A percentile compares a stretch with the other conserved stretches of the same genome.
Conservation (phyloP, 108 stramenopile species). For the Cyclotella atomus region DNA sequence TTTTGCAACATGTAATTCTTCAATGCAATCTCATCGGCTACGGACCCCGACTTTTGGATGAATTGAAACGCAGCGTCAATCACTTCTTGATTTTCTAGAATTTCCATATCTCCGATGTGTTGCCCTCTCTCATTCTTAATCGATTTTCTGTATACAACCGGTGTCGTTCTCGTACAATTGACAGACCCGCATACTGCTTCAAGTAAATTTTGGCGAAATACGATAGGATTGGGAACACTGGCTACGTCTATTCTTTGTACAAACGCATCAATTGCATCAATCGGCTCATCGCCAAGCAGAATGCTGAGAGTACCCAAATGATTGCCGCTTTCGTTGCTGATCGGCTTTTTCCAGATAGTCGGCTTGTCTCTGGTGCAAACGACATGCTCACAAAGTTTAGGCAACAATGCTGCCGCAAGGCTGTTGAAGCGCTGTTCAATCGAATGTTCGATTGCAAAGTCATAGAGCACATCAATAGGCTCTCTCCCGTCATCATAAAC, state of each 20-base stretch:
- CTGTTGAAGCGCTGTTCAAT: conserved; percentile 24
- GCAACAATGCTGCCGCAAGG: conserved; percentile 22
- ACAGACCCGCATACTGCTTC: conserved; percentile 38
- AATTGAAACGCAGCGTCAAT: conserved; percentile 53
- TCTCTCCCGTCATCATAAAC: conserved; percentile 50
- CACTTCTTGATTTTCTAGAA: conserved; percentile 53
- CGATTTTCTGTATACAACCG: conserved; percentile 46
- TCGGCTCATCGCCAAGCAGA: conserved; percentile 39
- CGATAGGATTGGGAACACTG: neutral
- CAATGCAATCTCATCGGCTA: conserved; percentile 40
- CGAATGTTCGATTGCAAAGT: conserved; percentile 32
- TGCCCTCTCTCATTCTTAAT: conserved; percentile 36
- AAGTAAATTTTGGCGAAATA: conserved; percentile 33
- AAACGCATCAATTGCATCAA: conserved; percentile 39
- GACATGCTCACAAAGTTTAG: conserved; percentile 40
- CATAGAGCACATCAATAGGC: conserved; percentile 49
- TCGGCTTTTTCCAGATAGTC: conserved; percentile 29
- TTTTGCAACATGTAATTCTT: conserved; percentile 49
- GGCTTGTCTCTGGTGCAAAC: conserved; percentile 35
- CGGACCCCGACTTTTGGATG: conserved; percentile 25
- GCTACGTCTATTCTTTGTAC: conserved; percentile 19
- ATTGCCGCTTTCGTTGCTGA: conserved; percentile 17
- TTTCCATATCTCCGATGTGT: conserved; percentile 34
- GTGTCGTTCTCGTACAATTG: conserved; percentile 27
- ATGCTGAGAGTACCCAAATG: conserved; percentile 38